Conservation (phyloP, 345 rosid genomes). For the Gossypium sturtianum region DNA sequence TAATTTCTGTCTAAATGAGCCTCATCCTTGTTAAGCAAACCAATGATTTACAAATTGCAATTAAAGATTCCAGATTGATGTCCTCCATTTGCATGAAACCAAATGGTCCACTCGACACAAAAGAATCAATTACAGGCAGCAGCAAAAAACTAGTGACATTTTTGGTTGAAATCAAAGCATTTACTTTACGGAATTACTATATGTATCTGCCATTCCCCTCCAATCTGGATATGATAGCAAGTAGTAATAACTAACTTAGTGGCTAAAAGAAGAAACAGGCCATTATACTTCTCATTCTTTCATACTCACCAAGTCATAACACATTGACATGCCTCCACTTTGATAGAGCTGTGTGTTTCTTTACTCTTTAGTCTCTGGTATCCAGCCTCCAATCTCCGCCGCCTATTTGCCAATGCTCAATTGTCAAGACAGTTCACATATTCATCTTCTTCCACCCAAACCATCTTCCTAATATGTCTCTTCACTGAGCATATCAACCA, state of each 20-base stretch:
- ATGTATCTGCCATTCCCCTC: no score
- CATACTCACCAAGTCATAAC: no score
- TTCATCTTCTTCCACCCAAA: not conserved
- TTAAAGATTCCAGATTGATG: not conserved
- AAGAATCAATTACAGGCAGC: not conserved
- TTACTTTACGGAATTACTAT: not conserved
- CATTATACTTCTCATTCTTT: no score
- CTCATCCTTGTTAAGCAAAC: conserved; percentile 1
- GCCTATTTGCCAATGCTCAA: not conserved
- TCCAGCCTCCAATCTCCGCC: not conserved
- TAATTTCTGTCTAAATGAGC: not conserved
- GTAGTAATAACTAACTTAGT: no score
- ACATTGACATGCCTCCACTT: no score
- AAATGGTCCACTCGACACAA: not conserved
- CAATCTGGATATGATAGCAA: no score
- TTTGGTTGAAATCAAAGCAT: not conserved
- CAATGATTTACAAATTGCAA: not conserved
- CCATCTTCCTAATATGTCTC: not conserved
- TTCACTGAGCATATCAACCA: not conserved
- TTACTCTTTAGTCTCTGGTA: no score
- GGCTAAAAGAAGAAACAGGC: no score
- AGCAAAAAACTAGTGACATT: not conserved
- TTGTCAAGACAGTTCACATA: not conserved
- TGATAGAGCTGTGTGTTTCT: no score
- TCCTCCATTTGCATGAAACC: not conserved